Evolutionary conservation across 2,329 filamentous ascomycete species (phyloP).

Genomic region (Fusarium begoniae): DNA sequence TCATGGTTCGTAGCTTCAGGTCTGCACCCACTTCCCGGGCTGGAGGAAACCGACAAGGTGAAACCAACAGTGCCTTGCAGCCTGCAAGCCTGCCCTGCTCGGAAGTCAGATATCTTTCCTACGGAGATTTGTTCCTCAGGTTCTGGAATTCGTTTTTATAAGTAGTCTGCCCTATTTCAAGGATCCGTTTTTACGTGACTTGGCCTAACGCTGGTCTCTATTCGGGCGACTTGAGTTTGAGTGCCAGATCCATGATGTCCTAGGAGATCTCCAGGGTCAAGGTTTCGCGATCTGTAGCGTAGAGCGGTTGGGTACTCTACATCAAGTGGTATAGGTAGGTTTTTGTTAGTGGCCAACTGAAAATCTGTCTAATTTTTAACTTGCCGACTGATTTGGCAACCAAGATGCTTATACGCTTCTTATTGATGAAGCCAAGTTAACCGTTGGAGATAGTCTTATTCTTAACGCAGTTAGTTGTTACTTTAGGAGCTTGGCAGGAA

Average conservation of each 20-base stretch:
- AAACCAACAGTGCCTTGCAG: neutral
- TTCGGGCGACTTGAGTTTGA: too few species aligned
- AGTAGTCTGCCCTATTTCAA: neutral
- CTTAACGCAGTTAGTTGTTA: neutral
- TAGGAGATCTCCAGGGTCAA: neutral
- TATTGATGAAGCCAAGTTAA: neutral
- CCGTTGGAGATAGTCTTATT: fast-evolving
- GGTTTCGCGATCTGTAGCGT: neutral
- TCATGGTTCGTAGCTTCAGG: neutral
- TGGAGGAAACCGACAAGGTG: neutral
- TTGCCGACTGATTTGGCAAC: neutral
- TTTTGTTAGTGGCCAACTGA: neutral
- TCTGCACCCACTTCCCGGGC: neutral
- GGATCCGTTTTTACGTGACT: too few species aligned
- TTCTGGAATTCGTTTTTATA: too few species aligned
- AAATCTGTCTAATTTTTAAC: neutral
- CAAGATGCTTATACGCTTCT: too few species aligned
- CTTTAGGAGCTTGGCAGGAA: neutral
- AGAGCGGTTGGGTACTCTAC: fast-evolving
- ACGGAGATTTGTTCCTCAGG: too few species aligned
- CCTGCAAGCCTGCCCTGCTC: neutral
- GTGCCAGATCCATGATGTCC: neutral
- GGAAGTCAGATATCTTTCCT: too few species aligned
- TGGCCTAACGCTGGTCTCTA: fast-evolving
- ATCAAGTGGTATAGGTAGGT: too few species aligned